Percentiles rank a stretch among this genome's conserved stretches.
Evolutionary conservation across 257 asterid genomes (phyloP).

Genomic region (Scutellaria minor): DNA sequence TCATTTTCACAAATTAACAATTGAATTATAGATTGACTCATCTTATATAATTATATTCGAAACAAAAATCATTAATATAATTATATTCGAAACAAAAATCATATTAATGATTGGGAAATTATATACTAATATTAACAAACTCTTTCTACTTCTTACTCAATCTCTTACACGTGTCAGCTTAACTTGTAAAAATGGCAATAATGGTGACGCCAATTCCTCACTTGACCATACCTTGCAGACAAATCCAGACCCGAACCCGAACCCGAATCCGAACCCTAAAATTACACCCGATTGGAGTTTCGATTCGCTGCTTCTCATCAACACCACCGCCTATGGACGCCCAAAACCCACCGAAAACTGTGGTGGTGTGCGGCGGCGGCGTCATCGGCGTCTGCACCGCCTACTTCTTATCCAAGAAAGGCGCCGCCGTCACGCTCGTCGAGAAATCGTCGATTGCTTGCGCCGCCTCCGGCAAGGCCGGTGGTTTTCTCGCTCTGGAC

Average conservation of each 20-base stretch:
- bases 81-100: too few relatives aligned
- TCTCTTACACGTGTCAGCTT: conserved; percentile 29
- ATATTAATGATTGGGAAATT: too few relatives aligned
- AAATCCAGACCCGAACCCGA: conserved; percentile 29
- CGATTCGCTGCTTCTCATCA: conserved; percentile 40
- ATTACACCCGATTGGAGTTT: conserved; percentile 19
- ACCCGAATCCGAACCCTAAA: conserved; percentile 32
- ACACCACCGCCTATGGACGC: conserved; percentile 50
- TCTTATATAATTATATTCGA: too few relatives aligned
- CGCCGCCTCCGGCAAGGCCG: conserved; percentile 93
- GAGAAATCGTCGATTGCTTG: conserved; percentile 89
- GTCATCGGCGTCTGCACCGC: conserved; percentile 94
- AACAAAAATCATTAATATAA: too few relatives aligned
- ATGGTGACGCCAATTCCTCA: conserved; percentile 32
- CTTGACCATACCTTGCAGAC: not conserved
- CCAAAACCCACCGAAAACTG: conserved; percentile 57
- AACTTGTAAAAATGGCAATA: conserved; percentile 24
- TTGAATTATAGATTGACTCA: too few relatives aligned
- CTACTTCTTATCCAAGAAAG: conserved; percentile 70
- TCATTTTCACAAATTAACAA: too few relatives aligned
- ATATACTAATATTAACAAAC: too few relatives aligned
- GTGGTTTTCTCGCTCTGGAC: conserved; percentile 89
- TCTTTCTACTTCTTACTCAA: too few relatives aligned
- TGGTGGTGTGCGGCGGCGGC: conserved; percentile 96
- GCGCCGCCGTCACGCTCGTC: conserved; percentile 77